These are phyloP conservation scores for Termitomyces sp. DNA, from an alignment of 768 basidiomycete genomes.

Conservation along the genomic window DNA sequence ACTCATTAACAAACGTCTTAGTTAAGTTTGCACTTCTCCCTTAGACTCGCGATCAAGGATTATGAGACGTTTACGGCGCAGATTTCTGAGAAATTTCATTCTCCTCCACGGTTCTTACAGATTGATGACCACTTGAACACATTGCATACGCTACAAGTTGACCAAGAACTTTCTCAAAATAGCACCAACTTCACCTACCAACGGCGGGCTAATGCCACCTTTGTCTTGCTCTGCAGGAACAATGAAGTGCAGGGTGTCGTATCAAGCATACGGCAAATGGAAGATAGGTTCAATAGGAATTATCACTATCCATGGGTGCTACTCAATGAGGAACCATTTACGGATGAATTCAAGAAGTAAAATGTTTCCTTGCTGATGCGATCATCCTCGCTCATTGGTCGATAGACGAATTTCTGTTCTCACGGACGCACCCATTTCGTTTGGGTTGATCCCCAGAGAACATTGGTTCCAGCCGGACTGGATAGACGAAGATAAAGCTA, in stretches of 20 bases:
- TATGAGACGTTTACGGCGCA: constrained; percentile 38
- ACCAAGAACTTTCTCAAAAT: constrained; percentile 1
- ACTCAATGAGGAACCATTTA: constrained; percentile 77
- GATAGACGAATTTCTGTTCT: constrained; percentile 34
- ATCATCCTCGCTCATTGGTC: background rate
- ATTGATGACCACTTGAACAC: constrained; percentile 1
- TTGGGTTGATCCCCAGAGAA: constrained; percentile 67
- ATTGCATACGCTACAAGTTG: background rate
- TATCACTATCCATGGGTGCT: constrained; percentile 80
- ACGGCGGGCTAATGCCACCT: constrained; percentile 64
- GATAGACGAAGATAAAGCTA: constrained; percentile 71
- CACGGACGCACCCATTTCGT: constrained; percentile 53
- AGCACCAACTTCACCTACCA: constrained; percentile 7
- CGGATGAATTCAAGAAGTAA: constrained; percentile 64
- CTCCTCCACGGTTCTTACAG: constrained; percentile 1
- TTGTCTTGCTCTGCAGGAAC: constrained; percentile 68
- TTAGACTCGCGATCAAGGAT: constrained; percentile 43
- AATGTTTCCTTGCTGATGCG: constrained; percentile 7
- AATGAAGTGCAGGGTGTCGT: constrained; percentile 45
- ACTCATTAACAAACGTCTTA: constrained; percentile 16
- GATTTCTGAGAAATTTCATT: constrained; percentile 23
- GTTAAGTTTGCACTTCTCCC: constrained; percentile 52
- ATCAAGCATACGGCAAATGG: constrained; percentile 59
- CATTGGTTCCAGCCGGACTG: constrained; percentile 79
- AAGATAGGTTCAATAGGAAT: constrained; percentile 79